phyloP scores from a whole-genome alignment of 2,329 filamentous ascomycete species.

The Pyrenophora graminea region DNA sequence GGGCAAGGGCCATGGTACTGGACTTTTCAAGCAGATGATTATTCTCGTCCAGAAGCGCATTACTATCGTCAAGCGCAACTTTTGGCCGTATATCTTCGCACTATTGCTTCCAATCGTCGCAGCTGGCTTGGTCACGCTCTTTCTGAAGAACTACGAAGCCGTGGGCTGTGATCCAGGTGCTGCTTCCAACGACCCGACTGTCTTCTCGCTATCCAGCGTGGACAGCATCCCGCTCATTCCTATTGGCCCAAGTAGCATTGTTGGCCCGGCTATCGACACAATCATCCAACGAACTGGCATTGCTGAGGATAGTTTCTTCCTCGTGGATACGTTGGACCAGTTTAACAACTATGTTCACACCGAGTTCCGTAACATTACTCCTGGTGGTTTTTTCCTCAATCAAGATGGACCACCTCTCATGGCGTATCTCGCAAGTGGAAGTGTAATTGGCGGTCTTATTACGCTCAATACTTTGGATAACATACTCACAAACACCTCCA shows the following conservation, averaged over 20 bases:
- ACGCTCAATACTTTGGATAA: slow-evolving; percentile 88
- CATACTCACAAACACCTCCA: slow-evolving; percentile 69
- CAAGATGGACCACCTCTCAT: slow-evolving; percentile 66
- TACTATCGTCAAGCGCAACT: slow-evolving; percentile 77
- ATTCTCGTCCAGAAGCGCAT: slow-evolving; percentile 79
- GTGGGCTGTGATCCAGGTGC: slow-evolving; percentile 53
- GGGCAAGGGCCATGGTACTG: slow-evolving; percentile 70
- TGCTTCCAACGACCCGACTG: slow-evolving; percentile 36
- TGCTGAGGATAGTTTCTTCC: slow-evolving; percentile 45
- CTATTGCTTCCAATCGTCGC: slow-evolving; percentile 78
- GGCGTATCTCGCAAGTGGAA: slow-evolving; percentile 69
- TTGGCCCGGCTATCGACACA: slow-evolving; percentile 32
- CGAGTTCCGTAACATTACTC: slow-evolving; percentile 70
- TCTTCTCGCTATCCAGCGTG: slow-evolving; percentile 35
- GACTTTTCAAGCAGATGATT: slow-evolving; percentile 69
- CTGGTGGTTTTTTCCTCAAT: slow-evolving; percentile 79
- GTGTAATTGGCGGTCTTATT: slow-evolving; percentile 71
- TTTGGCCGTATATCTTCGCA: slow-evolving; percentile 74
- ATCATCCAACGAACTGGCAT: slow-evolving; percentile 38
- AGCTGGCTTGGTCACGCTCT: slow-evolving; percentile 77
- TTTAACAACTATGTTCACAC: slow-evolving; percentile 69
- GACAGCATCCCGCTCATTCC: slow-evolving; percentile 43
- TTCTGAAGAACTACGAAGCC: slow-evolving; percentile 63
- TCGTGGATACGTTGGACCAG: slow-evolving; percentile 66
- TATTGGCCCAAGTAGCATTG: slow-evolving; percentile 45